Evolutionary conservation across 768 basidiomycete species (phyloP).

Genomic region (Phaeotremella skinneri): DNA sequence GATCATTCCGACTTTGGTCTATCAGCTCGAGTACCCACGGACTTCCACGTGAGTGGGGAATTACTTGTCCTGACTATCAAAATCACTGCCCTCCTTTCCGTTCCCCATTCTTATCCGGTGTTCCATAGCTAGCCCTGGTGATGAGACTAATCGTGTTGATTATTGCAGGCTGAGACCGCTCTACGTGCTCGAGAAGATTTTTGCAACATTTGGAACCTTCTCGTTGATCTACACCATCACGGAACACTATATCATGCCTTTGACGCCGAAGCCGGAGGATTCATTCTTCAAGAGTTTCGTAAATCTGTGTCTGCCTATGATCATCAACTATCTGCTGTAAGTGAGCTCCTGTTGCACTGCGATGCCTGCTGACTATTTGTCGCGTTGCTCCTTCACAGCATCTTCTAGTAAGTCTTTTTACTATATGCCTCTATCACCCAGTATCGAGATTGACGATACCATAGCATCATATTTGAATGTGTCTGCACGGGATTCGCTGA

Average conservation of each 20-base stretch:
- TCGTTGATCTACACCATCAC: conserved; percentile 77
- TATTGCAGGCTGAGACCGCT: conserved; percentile 59
- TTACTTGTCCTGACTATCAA: neutral
- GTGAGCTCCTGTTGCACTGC: conserved; percentile 70
- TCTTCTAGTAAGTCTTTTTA: conserved; percentile 45
- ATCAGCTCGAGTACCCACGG: conserved; percentile 92
- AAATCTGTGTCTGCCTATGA: conserved; percentile 75
- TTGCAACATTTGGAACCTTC: conserved; percentile 95
- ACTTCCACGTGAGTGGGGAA: conserved; percentile 65
- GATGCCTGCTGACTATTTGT: conserved; percentile 41
- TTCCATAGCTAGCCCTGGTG: neutral
- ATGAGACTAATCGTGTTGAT: no score
- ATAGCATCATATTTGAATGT: conserved; percentile 64
- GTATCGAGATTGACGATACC: conserved; percentile 6
- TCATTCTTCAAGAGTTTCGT: conserved; percentile 62
- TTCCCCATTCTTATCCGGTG: neutral
- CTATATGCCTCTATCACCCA: neutral
- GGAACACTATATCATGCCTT: conserved; percentile 88
- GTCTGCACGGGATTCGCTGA: conserved; percentile 97
- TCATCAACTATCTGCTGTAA: conserved; percentile 74
- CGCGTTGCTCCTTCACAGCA: conserved; percentile 20
- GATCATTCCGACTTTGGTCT: conserved; percentile 86
- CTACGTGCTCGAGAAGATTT: conserved; percentile 70
- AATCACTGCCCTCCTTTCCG: neutral
- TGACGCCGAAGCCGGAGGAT: conserved; percentile 55